These are phyloP conservation scores for Aspergillus conjunctus DNA, from an alignment of 495 filamentous ascomycete genomes.

Conservation along the genomic window DNA sequence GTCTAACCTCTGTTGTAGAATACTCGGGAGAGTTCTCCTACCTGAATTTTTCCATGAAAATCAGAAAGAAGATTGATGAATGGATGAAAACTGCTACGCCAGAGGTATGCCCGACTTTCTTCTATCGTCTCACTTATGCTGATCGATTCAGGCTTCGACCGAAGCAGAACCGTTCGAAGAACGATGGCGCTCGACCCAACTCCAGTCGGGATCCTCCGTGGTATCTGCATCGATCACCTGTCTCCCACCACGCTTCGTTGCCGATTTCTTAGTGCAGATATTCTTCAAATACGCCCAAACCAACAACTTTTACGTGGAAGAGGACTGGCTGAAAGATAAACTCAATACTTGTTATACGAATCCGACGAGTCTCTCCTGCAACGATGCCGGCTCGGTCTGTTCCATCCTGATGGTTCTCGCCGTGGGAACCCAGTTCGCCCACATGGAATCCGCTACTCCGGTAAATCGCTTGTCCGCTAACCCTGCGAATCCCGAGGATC, in stretches of 20 bases:
- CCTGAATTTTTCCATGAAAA: constrained; percentile 54
- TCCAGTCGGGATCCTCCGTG: constrained; percentile 47
- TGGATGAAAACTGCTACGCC: constrained; percentile 49
- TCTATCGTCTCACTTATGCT: constrained; percentile 7
- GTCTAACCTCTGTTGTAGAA: constrained; percentile 34
- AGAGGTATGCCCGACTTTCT: constrained; percentile 35
- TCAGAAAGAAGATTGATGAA: constrained; percentile 51
- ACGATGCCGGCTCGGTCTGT: constrained; percentile 50
- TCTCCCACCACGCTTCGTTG: constrained; percentile 54
- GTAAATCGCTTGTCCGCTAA: constrained; percentile 40
- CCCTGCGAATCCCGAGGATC: constrained; percentile 37
- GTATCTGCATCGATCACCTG: constrained; percentile 46
- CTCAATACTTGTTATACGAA: constrained; percentile 49
- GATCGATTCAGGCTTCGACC: constrained; percentile 36
- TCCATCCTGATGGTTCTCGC: constrained; percentile 54
- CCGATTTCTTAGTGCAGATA: constrained; percentile 53
- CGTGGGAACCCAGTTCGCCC: constrained; percentile 57
- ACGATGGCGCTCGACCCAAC: constrained; percentile 51
- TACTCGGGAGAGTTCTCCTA: constrained; percentile 58
- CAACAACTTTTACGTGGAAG: constrained; percentile 55
- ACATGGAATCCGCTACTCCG: constrained; percentile 51
- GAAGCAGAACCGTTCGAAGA: constrained; percentile 51
- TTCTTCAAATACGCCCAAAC: constrained; percentile 58
- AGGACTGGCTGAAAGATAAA: constrained; percentile 51
- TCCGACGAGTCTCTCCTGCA: constrained; percentile 43